Base-by-base conservation (phyloP, 805 yeast species). In the Tetrapisispora fleetii region DNA sequence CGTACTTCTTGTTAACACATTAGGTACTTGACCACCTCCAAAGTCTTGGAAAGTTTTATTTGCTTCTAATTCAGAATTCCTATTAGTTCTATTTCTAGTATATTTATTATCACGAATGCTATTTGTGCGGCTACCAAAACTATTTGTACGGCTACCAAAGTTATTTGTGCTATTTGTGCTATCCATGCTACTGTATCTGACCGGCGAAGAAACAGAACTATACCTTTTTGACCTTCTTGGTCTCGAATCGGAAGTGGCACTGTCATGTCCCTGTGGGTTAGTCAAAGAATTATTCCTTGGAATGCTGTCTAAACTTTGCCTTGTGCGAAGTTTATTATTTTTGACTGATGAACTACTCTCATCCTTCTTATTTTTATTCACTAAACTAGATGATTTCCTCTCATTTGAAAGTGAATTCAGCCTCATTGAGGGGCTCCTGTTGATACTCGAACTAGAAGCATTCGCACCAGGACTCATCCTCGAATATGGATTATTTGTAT, bases 11-110 rank as follows among this genome's bases (percentile, higher is more conserved):
- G 56, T 43, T 4, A 44, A 32, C 4, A 27, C 22, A 19, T 48
- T 42, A 9, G 52, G 33, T n/a, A 58, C 53, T 47, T 62, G 63
- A 24, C 58, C 53, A 16, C 67, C 68, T 19, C 65, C 71, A 58
- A 66, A 61, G 41, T 54, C 69, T 39, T 54, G 58, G 54, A 59
- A 69, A 42, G 58, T 62, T 56, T 53, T 52, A 49, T 55, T 67
- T 51, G 62, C 64, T 32, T 51, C 72, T 16, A 39, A 6, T 17
- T 18, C 44, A 2, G 44, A 41, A 18, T 17, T n/a, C 16, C 19
- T 41, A 13, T n/a, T 30, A 18, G 27, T 41, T 19, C 44, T 32
- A 18, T n/a, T 40, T 27, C 17, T 17, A 40, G 13, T 40, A 5
- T 27, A 30, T 18, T 40, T 27, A 27, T n/a, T 27, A 24, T 27